A percentile compares a stretch with the other conserved stretches of the same genome.
These are phyloP conservation scores for Sugiyamaella grinbergsii DNA, from an alignment of 1,139 yeast genomes.

Conservation along the genomic window DNA sequence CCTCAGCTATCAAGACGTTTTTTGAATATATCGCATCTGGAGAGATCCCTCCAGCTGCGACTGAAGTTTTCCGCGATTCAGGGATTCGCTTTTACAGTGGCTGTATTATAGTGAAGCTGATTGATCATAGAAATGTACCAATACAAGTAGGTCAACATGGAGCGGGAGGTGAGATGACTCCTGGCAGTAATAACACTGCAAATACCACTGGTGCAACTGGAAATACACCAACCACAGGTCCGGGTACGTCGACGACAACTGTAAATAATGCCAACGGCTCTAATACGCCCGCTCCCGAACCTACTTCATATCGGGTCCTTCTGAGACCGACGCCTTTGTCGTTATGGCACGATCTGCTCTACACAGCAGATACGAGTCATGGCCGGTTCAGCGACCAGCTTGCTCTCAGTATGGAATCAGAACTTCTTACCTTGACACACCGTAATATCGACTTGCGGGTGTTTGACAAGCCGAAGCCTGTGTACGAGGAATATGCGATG, in stretches of 20 bases:
- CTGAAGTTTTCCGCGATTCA: conserved; percentile 86
- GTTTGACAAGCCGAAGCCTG: conserved; percentile 41
- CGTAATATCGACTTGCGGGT: conserved; percentile 71
- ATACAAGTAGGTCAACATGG: conserved; percentile 10
- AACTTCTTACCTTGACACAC: conserved; percentile 72
- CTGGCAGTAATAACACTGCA: not conserved
- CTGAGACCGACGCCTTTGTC: conserved; percentile 80
- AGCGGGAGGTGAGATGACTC: not conserved
- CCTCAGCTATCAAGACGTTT: conserved; percentile 73
- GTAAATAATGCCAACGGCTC: not conserved
- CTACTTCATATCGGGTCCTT: conserved; percentile 67
- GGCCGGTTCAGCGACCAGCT: conserved; percentile 74
- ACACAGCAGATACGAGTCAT: conserved; percentile 74
- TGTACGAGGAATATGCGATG: conserved; percentile 8
- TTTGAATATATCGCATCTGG: conserved; percentile 77
- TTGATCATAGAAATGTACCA: conserved; percentile 61
- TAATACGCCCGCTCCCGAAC: conserved; percentile 8
- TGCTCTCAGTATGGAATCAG: conserved; percentile 79
- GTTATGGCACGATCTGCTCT: conserved; percentile 79
- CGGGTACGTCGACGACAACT: too few relatives aligned
- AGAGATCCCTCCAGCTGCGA: conserved; percentile 83
- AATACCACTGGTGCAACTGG: not conserved
- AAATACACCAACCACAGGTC: not conserved
- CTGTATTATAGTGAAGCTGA: conserved; percentile 77
- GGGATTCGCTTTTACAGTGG: conserved; percentile 86